Evolutionary conservation across 108 stramenopile species (phyloP).

Genomic region (Cylindrotheca fusiformis): DNA sequence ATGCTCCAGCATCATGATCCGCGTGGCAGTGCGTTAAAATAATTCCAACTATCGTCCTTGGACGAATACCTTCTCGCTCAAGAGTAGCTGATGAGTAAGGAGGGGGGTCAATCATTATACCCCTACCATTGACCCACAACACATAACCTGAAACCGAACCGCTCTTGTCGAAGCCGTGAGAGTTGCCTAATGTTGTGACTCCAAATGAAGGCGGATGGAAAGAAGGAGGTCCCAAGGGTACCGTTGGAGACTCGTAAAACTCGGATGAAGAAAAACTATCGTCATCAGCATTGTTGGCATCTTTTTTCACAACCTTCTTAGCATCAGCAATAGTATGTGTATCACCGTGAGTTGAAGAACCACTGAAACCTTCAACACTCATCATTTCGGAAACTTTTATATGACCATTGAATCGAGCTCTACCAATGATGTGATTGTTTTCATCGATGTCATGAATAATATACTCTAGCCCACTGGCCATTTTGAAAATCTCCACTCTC

Average conservation of each 20-base stretch:
- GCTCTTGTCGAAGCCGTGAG: conserved; percentile 91
- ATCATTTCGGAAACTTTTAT: conserved; percentile 74
- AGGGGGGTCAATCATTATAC: conserved; percentile 95
- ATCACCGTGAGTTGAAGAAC: conserved; percentile 3
- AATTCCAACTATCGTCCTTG: conserved; percentile 86
- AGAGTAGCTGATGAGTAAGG: conserved; percentile 88
- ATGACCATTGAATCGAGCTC: conserved; percentile 61
- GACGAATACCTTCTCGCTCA: conserved; percentile 84
- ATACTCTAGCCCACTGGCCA: conserved; percentile 85
- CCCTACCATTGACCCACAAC: conserved; percentile 92
- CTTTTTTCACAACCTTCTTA: conserved; percentile 7
- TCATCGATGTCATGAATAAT: conserved; percentile 80
- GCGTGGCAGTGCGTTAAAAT: conserved; percentile 94
- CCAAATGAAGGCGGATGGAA: conserved; percentile 93
- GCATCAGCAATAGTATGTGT: background rate
- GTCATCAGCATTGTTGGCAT: conserved; percentile 4
- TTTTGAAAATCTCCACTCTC: conserved; percentile 80
- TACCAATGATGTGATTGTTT: conserved; percentile 66
- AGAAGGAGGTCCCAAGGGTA: conserved; percentile 41
- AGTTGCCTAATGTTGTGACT: conserved; percentile 91
- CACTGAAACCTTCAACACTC: conserved; percentile 64
- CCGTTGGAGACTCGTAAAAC: conserved; percentile 3
- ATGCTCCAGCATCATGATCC: conserved; percentile 95
- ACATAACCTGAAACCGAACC: conserved; percentile 95
- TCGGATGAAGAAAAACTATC: background rate